Evolutionary conservation across 2,329 filamentous ascomycete species (phyloP), one percentile per base, ranked within the genome.

Genomic region (Phyllosticta capitalensis): DNA sequence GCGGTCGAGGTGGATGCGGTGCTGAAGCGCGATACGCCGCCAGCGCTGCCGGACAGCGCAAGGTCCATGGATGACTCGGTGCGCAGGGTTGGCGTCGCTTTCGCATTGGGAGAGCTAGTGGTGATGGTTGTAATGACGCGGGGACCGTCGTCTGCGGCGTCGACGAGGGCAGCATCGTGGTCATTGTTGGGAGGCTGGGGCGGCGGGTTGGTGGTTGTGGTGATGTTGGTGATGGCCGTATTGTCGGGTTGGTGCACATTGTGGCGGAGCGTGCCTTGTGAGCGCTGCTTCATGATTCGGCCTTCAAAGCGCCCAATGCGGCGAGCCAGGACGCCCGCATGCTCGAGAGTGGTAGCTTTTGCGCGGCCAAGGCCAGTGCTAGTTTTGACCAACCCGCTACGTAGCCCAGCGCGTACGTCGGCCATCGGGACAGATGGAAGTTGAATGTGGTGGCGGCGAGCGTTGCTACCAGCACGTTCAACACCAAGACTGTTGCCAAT

Each of bases 401-500:
- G 49, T 7, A 38, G 22, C 38, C 17, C 20, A 53, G 56, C 28
- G 24, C 26, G 50, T 17, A 38, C 65, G 65, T 57, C 12, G 20
- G 30, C 49, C 21, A 69, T 22, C 67, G 66, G 61, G 67, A 68
- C 52, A 17, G 38, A 45, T 2, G 38, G 38, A 17, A 45, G 14
- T 70, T 65, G 33, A 66, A 73, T 55, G 71, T 74, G 30, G 67
- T 76, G 61, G 68, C 78, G 58, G 69, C 75, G 64, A 72, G 71
- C 61, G 71, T 75, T 74, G 9, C 63, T 77, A 64, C 63, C 77
- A 68, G 69, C 75, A 65, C 72, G 76, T 51, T 82, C 79, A 50
- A 85, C 72, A 22, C 81, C 82, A 0, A 84, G 70, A 3, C 79
- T 80, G 65, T 84, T 84, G 56, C 78, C 80, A 38, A 82, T 76